Percentiles rank a stretch among this genome's conserved stretches.
Evolutionary conservation across 2,329 filamentous ascomycete species (phyloP).

Genomic region (Paecilomyces fulvus): DNA sequence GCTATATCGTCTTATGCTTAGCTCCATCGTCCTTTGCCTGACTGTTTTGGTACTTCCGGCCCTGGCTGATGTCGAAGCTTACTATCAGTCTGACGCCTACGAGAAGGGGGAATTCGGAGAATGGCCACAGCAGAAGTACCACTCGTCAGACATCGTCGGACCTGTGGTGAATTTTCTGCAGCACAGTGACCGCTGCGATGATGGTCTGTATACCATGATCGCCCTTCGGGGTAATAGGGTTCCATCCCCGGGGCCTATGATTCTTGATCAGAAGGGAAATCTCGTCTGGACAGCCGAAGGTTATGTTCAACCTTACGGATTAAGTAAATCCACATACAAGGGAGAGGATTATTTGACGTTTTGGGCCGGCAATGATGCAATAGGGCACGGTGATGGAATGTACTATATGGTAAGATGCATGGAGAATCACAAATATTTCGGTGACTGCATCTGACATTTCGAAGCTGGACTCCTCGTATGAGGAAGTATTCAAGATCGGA

Average conservation of each 20-base stretch:
- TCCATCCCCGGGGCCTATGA: constrained; percentile 32
- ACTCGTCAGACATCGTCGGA: constrained; percentile 14
- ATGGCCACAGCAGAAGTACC: constrained; percentile 19
- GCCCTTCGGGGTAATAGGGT: constrained; percentile 29
- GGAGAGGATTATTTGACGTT: constrained; percentile 41
- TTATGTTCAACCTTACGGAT: constrained; percentile 36
- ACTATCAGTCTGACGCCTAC: constrained; percentile 5
- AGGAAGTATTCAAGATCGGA: constrained; percentile 27
- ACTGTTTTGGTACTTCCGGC: not conserved
- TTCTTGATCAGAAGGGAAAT: constrained; percentile 37
- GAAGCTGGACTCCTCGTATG: constrained; percentile 24
- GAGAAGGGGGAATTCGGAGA: constrained; percentile 13
- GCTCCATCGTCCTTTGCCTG: not conserved
- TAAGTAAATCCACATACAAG: constrained; percentile 38
- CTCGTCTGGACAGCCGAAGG: constrained; percentile 36
- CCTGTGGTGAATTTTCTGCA: constrained; percentile 18
- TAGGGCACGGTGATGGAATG: constrained; percentile 38
- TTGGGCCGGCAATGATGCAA: constrained; percentile 41
- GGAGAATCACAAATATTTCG: constrained; percentile 4
- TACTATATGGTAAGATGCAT: constrained; percentile 36
- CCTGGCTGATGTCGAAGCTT: not conserved
- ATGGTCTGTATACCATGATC: constrained; percentile 32
- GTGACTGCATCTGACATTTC: constrained; percentile 15
- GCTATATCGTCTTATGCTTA: not conserved
- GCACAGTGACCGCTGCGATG: constrained; percentile 26